Percentiles rank a stretch among this genome's conserved stretches.
Evolutionary conservation across 2,329 filamentous ascomycete genomes (phyloP).

Genomic region (Colletotrichum theobromicola): DNA sequence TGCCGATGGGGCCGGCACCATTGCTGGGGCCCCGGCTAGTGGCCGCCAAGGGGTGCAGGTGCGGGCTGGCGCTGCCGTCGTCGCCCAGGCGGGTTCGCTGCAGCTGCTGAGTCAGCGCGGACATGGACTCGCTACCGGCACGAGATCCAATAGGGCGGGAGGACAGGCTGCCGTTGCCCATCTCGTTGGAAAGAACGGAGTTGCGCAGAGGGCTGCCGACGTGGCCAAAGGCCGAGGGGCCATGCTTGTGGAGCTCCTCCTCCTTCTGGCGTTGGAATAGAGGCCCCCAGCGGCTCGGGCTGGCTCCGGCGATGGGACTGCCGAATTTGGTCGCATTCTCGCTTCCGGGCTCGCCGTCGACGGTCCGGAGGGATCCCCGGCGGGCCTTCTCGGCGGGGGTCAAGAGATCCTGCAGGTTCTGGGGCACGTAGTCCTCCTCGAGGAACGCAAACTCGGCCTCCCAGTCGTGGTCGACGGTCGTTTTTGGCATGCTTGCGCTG

Average conservation of each 20-base stretch:
- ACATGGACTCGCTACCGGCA: conserved; percentile 57
- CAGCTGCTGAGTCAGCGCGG: conserved; percentile 66
- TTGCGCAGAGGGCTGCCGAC: conserved; percentile 70
- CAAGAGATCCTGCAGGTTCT: conserved; percentile 68
- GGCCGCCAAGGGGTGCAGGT: conserved; percentile 55
- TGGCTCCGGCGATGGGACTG: conserved; percentile 61
- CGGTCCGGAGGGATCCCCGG: conserved; percentile 61
- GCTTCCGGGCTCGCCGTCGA: conserved; percentile 56
- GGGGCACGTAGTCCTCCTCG: conserved; percentile 89
- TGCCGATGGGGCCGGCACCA: conserved; percentile 42
- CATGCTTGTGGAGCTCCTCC: conserved; percentile 52
- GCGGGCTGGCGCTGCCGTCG: conserved; percentile 48
- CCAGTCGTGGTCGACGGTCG: conserved; percentile 68
- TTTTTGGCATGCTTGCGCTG: conserved; percentile 72
- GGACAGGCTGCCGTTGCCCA: conserved; percentile 42
- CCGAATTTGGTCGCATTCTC: conserved; percentile 63
- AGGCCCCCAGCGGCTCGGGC: conserved; percentile 66
- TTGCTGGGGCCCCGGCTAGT: conserved; percentile 44
- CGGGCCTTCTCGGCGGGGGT: conserved; percentile 72
- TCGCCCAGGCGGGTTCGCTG: conserved; percentile 63
- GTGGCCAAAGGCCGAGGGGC: conserved; percentile 66
- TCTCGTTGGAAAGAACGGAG: conserved; percentile 63
- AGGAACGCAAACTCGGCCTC: conserved; percentile 73
- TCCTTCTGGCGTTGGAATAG: conserved; percentile 65
- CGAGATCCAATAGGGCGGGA: conserved; percentile 46